Evolutionary conservation across 257 asterid genomes (phyloP).

Genomic region (Paraleonurus japonicus): DNA sequence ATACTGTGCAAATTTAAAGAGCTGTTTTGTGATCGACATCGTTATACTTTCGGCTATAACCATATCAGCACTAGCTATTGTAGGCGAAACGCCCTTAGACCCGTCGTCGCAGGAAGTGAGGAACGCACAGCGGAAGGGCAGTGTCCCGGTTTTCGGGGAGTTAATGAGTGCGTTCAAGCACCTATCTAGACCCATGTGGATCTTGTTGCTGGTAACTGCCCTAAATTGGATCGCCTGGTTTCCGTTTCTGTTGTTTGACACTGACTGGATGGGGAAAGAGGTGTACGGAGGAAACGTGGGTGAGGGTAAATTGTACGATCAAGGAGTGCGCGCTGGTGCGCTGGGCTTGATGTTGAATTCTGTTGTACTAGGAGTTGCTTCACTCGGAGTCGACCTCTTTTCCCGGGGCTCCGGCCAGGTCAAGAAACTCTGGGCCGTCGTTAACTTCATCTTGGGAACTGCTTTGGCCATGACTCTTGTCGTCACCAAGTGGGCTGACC

Average conservation of each 20-base stretch:
- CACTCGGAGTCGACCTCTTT: slow-evolving; percentile 43
- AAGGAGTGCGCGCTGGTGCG: slow-evolving; percentile 75
- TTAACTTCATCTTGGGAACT: slow-evolving; percentile 58
- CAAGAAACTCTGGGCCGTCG: slow-evolving; percentile 65
- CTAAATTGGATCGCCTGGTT: slow-evolving; percentile 74
- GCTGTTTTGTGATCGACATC: slow-evolving; percentile 66
- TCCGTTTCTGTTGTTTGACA: slow-evolving; percentile 61
- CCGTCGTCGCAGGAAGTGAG: neutral
- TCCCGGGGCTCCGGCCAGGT: slow-evolving; percentile 51
- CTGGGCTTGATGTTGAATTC: slow-evolving; percentile 66
- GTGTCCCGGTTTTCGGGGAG: slow-evolving; percentile 51
- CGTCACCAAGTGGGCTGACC: slow-evolving; percentile 56
- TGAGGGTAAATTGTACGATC: slow-evolving; percentile 40
- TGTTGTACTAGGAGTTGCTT: slow-evolving; percentile 55
- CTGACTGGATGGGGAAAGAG: slow-evolving; percentile 80
- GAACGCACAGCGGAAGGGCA: neutral
- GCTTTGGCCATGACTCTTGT: slow-evolving; percentile 60
- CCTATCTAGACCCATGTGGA: slow-evolving; percentile 58
- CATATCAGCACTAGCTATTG: slow-evolving; percentile 40
- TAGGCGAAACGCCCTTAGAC: slow-evolving; percentile 9
- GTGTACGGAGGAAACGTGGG: slow-evolving; percentile 59
- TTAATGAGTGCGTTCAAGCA: slow-evolving; percentile 51
- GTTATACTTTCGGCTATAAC: slow-evolving; percentile 43
- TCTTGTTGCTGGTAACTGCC: slow-evolving; percentile 48
- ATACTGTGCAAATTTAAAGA: slow-evolving; percentile 81